Base-by-base conservation (phyloP, 179 eudicot genomes). In the Spergularia azorica region DNA sequence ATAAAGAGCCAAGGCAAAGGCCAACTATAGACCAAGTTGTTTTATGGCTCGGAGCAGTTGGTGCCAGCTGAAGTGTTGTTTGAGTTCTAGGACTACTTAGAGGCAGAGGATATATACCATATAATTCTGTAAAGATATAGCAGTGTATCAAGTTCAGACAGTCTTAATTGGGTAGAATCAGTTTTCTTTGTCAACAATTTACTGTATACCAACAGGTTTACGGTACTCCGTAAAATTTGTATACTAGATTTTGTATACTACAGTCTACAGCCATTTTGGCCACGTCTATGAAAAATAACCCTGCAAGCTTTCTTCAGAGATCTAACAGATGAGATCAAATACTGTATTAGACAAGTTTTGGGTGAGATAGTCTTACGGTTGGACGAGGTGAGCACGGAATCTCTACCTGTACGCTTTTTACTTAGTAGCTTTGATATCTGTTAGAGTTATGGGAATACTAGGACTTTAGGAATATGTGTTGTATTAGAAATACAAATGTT, bases 11-110 rank as follows among this genome's bases (percentile, higher is more conserved):
- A 14, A 88, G 90, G 73, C 85, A 83, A 72, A 86, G 98, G 71
- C 98, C 98, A 6, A 80, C 89, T 4, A 94, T 94, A 65, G 97
- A 90, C 74, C 91, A 88, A 86, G 96, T 94, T 68, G 97, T 92
- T 76, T 88, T 84, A 55, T 92, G 88, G 90, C 95, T 94, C 26
- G 94, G 90, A 51, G 87, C 79, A 13, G 82, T 92, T 58, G 84
- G 74, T 62, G 75, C 56, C 60, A 46, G 71, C 46, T 81, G 75
- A 77, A 50, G 77, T 50, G 81, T 81, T 65, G 41, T 81, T 65
- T 57, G 66, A 76, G 26, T 63, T 36, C 50, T 75, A 82, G 77
- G 75, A 57, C 43, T 81, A 69, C 65, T 72, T 78, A 73, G 79
- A 38, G 41, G 38, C 6, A 74, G 63, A 70, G 52, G 63, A 64